A percentile compares a stretch with the other conserved stretches of the same genome.
Conservation (phyloP, 129 eudicot species). For the Kitagawia praeruptora region DNA sequence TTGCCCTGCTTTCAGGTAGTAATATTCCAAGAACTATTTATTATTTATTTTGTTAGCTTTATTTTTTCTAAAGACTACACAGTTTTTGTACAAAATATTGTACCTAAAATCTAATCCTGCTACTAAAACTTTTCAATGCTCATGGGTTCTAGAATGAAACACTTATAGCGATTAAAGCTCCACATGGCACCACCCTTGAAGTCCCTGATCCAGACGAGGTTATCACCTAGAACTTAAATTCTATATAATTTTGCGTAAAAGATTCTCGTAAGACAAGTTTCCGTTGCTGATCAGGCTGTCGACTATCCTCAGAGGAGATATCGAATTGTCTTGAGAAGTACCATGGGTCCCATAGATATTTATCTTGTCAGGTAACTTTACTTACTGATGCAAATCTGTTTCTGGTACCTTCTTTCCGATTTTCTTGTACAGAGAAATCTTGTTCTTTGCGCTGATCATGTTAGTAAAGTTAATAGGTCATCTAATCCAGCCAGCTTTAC, state of each 20-base stretch:
- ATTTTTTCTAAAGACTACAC: neutral
- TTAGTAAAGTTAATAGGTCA: neutral
- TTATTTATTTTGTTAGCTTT: slow-evolving; percentile 1
- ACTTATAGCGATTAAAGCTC: slow-evolving; percentile 90
- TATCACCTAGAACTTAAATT: slow-evolving; percentile 14
- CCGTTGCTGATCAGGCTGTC: slow-evolving; percentile 45
- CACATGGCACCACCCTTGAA: slow-evolving; percentile 96
- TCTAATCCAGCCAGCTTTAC: neutral
- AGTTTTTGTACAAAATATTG: neutral
- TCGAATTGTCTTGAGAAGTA: slow-evolving; percentile 79
- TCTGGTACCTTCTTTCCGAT: neutral
- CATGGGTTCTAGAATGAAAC: slow-evolving; percentile 60
- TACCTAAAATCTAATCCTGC: neutral
- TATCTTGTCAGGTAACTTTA: slow-evolving; percentile 76
- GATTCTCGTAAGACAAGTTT: slow-evolving; percentile 2
- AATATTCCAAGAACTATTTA: neutral
- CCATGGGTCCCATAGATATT: slow-evolving; percentile 97
- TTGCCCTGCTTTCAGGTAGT: slow-evolving; percentile 84
- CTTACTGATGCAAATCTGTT: neutral
- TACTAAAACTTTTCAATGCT: neutral
- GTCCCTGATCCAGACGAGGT: slow-evolving; percentile 98
- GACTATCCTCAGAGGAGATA: slow-evolving; percentile 91
- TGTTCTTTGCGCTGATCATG: neutral
- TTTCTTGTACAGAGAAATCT: neutral
- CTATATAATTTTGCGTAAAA: neutral